Evolutionary conservation across 768 basidiomycete species (phyloP).

Genomic region (Lactifluus subvellereus): DNA sequence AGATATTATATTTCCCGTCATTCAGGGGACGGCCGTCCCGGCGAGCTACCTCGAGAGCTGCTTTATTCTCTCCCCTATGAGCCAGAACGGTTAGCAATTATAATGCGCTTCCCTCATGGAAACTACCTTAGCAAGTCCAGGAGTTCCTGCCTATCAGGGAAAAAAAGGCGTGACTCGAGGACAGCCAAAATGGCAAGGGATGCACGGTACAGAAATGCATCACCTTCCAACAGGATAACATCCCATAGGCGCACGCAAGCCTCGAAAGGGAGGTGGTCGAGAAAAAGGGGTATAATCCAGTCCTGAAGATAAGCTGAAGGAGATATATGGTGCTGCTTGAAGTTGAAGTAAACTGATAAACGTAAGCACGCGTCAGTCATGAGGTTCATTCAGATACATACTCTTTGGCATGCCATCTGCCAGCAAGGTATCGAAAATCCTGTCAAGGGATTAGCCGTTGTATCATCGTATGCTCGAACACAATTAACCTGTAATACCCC

Average conservation of each 20-base stretch:
- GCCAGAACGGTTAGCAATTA: not conserved
- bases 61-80: conserved; percentile 71
- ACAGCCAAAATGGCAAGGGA: conserved; percentile 79
- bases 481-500: conserved; percentile 75
- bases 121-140: conserved; percentile 66
- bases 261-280: conserved; percentile 87
- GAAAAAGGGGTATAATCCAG: conserved; percentile 77
- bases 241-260: conserved; percentile 89
- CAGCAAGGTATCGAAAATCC: conserved; percentile 87
- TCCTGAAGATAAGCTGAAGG: conserved; percentile 76
- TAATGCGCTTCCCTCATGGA: conserved; percentile 9
- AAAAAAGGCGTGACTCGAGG: conserved; percentile 81
- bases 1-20: conserved; percentile 79
- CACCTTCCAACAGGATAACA: conserved; percentile 80
- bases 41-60: conserved; percentile 75
- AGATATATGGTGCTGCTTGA: conserved; percentile 88
- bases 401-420: conserved; percentile 94
- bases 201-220: conserved; percentile 82
- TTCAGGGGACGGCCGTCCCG: conserved; percentile 58
- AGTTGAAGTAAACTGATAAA: conserved; percentile 82
- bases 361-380: not conserved
- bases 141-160: conserved; percentile 75
- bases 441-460: conserved; percentile 28
- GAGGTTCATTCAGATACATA: conserved; percentile 34
- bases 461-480: not conserved